Evolutionary conservation across 768 basidiomycete species (phyloP), one percentile per base, ranked within the genome.

Genomic region (Trametes cinnabarina): DNA sequence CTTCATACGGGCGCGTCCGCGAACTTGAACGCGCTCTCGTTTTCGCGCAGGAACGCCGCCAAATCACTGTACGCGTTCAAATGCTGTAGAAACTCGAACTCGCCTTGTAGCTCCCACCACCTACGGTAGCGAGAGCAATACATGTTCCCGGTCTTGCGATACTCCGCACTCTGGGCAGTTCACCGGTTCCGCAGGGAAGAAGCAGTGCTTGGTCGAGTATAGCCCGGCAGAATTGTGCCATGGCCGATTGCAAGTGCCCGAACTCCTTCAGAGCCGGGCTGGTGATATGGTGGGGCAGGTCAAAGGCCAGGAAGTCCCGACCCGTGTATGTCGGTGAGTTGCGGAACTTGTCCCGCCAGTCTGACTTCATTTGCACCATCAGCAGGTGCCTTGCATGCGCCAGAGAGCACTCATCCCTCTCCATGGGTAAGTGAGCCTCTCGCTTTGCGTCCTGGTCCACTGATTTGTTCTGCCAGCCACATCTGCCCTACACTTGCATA

Each of bases 21-120:
- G 19, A 58, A 58, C 12, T 42, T 30, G 50, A 58, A 58, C 49
- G 56, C 56, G 35, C n/a, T n/a, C n/a, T n/a, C n/a, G n/a, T n/a
- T n/a, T 35, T 14, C 42, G 5, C 19, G 34, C 4, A 58, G 7
- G 43, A 51, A 58, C n/a, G 28, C 32, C 32, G 43, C 50, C 17
- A 51, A 19, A 14, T 58, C 56, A 30, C 28, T 51, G 56, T 44
- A 58, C 30, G 43, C 43, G 22, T 25, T 25, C 22, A 44, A 10
- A 15, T 22, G 43, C 23, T 44, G 43, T n/a, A n/a, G n/a, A n/a
- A n/a, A n/a, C n/a, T n/a, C n/a, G n/a, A n/a, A n/a, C n/a, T n/a
- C n/a, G n/a, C n/a, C n/a, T n/a, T n/a, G n/a, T n/a, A n/a, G n/a
- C n/a, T n/a, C n/a, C n/a, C 56, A 44, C 56, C 56, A 58, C 32